Evolutionary conservation across 2,329 filamentous ascomycete species (phyloP), one percentile per base, ranked within the genome.

Genomic region (Nemania bipapillata): DNA sequence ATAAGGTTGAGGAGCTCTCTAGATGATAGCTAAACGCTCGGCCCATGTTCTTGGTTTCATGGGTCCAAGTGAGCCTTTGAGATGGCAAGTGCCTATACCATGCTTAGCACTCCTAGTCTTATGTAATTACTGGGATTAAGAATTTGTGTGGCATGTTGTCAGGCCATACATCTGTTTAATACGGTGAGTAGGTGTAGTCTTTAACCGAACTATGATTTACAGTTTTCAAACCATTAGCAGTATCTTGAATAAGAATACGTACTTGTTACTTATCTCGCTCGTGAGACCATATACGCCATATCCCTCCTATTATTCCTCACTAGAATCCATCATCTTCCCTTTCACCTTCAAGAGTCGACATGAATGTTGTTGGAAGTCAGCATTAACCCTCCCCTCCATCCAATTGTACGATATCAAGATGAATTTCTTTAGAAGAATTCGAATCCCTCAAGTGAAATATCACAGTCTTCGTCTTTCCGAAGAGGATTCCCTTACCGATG

Each of bases 391-490:
- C n/a, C n/a, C n/a, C n/a, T n/a, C n/a, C n/a, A n/a, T n/a, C n/a
- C n/a, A n/a, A n/a, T n/a, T n/a, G n/a, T n/a, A n/a, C n/a, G n/a
- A n/a, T n/a, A 3, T 32, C 12, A 30, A 26, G 7, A 53, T 53
- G 50, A 11, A 30, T 32, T 32, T 53, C 28, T 53, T 53, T 20
- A 28, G 12, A 7, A 32, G 22, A 53, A 11, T 53, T 32, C 50
- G 50, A 4, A 32, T 53, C 15, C 26, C 50, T 5, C 26, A 53
- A 32, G 50, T 26, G 2, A 53, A 17, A 53, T 53, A 53, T 20
- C 50, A 53, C 4, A 30, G 50, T 7, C 26, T 53, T 53, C 50
- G 28, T 53, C 50, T 53, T 20, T 53, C 50, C 11, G 50, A 53
- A 20, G 50, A 53, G 50, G 24, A 26, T 3, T 53, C 26, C n/a